Evolutionary conservation across 768 basidiomycete genomes (phyloP), one percentile per base, ranked within the genome.

Genomic region (Termitomyces sp.): DNA sequence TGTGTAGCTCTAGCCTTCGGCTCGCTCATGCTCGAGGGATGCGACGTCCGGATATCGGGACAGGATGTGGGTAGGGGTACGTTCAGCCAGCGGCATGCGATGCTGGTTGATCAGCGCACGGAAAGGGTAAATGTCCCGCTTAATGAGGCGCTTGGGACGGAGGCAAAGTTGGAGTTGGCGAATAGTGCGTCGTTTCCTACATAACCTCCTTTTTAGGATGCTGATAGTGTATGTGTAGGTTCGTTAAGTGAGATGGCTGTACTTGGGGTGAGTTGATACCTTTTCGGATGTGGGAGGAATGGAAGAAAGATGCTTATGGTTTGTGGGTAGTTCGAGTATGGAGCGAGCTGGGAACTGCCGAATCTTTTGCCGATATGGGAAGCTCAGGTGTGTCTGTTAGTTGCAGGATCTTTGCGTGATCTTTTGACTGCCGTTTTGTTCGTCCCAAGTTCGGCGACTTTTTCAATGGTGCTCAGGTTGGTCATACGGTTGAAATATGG

Each of bases 41-140:
- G 77, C 60, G 89, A 95, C 66, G 80, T 97, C 9, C 83, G 94
- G 16, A 91, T 97, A 33, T 94, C 92, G 2, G 94, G 94, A 7
- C 94, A 97, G 70, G 94, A 96, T 67, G 92, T 94, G 0, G 94
- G 94, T 0, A 70, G 94, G 40, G 94, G 94, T 2, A 94, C 92
- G 11, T 93, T 94, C 71, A 92, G 89, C 62, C 90, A 92, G 52
- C 76, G 88, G 6, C 94, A 96, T 70, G 93, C 93, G 0, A 94
- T 96, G 92, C 73, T 95, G 20, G 91, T 96, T 1, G 85, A 97
- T 66, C 94, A 96, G 70, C 81, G 81, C 67, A 88, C 86, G 0
- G 94, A 96, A 64, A 76, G 79, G 0, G 88, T 92, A 13, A 69
- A 85, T 33, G 88, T 95, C 0, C 94, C 94, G 0, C 73, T 97